Percentiles rank a stretch among this genome's conserved stretches.
Evolutionary conservation across 345 rosid species (phyloP).

Genomic region (Lumnitzera racemosa): DNA sequence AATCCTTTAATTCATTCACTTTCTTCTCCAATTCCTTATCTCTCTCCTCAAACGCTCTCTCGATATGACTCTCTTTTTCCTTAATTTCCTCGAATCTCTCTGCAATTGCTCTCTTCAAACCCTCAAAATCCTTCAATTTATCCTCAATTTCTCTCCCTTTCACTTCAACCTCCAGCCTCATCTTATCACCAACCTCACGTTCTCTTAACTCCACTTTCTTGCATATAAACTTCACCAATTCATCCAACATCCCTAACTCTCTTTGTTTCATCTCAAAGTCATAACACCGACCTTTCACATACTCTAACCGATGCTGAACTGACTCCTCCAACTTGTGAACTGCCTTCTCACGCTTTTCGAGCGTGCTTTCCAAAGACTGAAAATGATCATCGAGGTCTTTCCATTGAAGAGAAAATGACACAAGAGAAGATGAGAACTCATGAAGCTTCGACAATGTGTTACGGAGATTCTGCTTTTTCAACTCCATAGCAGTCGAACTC

Average conservation of each 20-base stretch:
- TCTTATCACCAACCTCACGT: conserved; percentile 9
- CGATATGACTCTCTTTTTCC: too few relatives aligned
- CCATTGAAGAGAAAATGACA: conserved; percentile 33
- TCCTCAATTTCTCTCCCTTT: too few relatives aligned
- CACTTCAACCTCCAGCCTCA: conserved; percentile 17
- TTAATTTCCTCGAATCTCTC: too few relatives aligned
- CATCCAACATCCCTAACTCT: conserved; percentile 5
- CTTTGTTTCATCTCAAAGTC: conserved; percentile 13
- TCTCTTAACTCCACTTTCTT: conserved; percentile 23
- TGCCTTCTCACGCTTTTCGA: conserved; percentile 25
- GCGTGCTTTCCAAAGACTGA: conserved; percentile 11
- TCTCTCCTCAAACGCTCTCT: too few relatives aligned
- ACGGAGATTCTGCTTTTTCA: conserved; percentile 12
- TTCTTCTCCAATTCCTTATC: too few relatives aligned
- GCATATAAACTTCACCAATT: conserved; percentile 3
- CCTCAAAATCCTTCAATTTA: too few relatives aligned
- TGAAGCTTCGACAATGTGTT: conserved; percentile 25
- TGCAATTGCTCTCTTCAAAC: too few relatives aligned
- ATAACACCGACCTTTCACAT: conserved; percentile 6
- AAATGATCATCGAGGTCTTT: conserved; percentile 33
- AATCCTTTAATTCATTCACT: too few relatives aligned
- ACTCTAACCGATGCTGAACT: neutral
- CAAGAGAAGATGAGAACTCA: conserved; percentile 32
- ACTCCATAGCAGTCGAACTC: conserved; percentile 6
- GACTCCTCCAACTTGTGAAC: conserved; percentile 14